Base-by-base conservation (phyloP, 208 protist species). In the Porcisia hertigi region DNA sequence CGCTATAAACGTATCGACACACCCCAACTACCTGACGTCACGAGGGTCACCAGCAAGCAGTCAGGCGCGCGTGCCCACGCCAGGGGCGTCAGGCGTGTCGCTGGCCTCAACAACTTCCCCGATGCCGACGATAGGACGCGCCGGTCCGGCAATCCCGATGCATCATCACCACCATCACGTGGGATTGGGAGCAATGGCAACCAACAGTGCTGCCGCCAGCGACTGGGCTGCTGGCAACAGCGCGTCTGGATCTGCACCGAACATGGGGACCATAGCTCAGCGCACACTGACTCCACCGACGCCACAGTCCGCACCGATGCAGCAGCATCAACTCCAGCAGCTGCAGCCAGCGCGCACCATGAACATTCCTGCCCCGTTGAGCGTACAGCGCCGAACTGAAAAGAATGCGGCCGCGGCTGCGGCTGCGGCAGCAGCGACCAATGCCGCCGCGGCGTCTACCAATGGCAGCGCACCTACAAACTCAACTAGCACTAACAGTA, bases 91-190 rank as follows among this genome's bases (percentile, higher is more conserved):
- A 16, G 25, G 30, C n/a, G 66, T 57, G 25, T 43, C 64, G 20
- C 30, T 62, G 18, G 12, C 69, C 12, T 59, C 64, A 34, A 73
- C 71, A 49, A 58, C 23, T n/a, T 63, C 71, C 43, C 18, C 71
- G 16, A 53, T 67, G 66, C 80, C 80, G 54, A 54, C 62, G 23
- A 70, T 71, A 2, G 57, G 59, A 58, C 80, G 69, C 2, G 34
- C 65, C 12, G 71, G 65, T 25, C 58, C 52, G 54, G 49, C 60
- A 47, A 81, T 78, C 14, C 47, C 58, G 30, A 81, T 79, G 52
- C 79, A 82, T 39, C 79, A 85, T 34, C 76, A 88, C 47, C 84
- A 88, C 57, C 80, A 86, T 12, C 80, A 83, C 36, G 62, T 75
- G 23, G 71, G 71, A 36, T 53, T 59, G 14, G 71, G 71, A 65